Evolutionary conservation across 306 rosid species (phyloP), one percentile per base, ranked within the genome.

Genomic region (Cucumis cinereus): DNA sequence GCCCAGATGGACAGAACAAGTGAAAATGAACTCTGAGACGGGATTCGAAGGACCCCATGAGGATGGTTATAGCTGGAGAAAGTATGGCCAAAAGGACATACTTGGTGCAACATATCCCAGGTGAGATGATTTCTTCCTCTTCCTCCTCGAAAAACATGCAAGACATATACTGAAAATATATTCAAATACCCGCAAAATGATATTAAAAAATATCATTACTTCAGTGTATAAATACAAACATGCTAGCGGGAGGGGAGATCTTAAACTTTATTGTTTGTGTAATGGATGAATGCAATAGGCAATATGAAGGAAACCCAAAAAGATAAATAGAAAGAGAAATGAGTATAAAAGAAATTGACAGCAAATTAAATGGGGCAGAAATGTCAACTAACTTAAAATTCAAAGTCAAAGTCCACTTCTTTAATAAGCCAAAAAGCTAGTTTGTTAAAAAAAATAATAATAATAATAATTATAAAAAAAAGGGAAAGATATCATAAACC

Each of bases 31-130:
- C 83, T 81, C 89, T 6, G 90, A 86, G 75, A 87, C 75, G 50
- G 90, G 90, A 57, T 53, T 87, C 36, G 98, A 90, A 80, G 92
- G 91, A 47, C 80, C 94, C 56, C 86, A 79, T 0, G 89, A 85
- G 24, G 98, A 92, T 67, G 98, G 96, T 67, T 86, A 74, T 58
- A 82, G 83, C 80, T 92, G 98, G 98, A 89, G 98, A 89, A 92
- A 92, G 82, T 92, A 92, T 40, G 98, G 98, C 57, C 98, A 92
- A 78, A 92, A 92, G 77, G 92, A 92, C 79, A 92, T 92, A 77
- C 90, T 92, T 2, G 89, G 92, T 68, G 81, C 96, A 73, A 90
- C 85, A 82, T 79, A 85, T 84, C 96, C 94, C 5, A 90, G 98
- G 98, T 93, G 80, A 79, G 62, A 35, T 11, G 16, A 15, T 33